These are phyloP conservation scores for Physcomitrium patens DNA, from an alignment of 225 moss, liverwort and hornwort species.

Conservation along the genomic window DNA sequence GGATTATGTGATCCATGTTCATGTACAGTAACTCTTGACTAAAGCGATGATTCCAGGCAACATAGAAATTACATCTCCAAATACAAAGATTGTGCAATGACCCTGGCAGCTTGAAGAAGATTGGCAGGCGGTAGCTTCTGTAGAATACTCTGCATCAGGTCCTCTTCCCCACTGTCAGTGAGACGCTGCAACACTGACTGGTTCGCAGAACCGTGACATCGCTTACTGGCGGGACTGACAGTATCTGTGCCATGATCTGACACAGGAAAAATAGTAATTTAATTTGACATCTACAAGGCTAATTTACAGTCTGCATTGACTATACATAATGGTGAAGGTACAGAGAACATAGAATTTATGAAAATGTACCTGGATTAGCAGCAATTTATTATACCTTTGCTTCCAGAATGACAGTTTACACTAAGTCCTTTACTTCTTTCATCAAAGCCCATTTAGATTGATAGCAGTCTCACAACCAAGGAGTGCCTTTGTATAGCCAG, in stretches of 20 bases:
- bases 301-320: no score
- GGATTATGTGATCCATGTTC: not conserved
- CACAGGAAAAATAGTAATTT: not conserved
- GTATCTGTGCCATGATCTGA: slow-evolving; percentile 29
- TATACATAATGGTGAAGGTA: no score
- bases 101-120: slow-evolving; percentile 59
- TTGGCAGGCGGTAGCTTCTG: slow-evolving; percentile 59
- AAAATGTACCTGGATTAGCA: not conserved
- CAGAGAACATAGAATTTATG: not conserved
- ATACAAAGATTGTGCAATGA: slow-evolving; percentile 5
- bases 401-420: slow-evolving; percentile 24
- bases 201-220: slow-evolving; percentile 12
- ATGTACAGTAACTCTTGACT: not conserved
- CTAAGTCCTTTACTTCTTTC: slow-evolving; percentile 32
- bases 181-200: slow-evolving; percentile 49
- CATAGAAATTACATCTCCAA: not conserved
- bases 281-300: no score
- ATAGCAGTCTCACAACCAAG: slow-evolving; percentile 48
- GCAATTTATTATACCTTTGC: slow-evolving; percentile 35
- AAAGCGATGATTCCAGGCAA: not conserved
- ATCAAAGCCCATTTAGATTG: slow-evolving; percentile 34
- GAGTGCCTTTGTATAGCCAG: slow-evolving; percentile 62
- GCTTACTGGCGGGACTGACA: slow-evolving; percentile 31
- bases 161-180: slow-evolving; percentile 60
- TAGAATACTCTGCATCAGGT: slow-evolving; percentile 57